Conservation (phyloP, 2,329 filamentous ascomycete species). For the Trichophyton schoenleinii region DNA sequence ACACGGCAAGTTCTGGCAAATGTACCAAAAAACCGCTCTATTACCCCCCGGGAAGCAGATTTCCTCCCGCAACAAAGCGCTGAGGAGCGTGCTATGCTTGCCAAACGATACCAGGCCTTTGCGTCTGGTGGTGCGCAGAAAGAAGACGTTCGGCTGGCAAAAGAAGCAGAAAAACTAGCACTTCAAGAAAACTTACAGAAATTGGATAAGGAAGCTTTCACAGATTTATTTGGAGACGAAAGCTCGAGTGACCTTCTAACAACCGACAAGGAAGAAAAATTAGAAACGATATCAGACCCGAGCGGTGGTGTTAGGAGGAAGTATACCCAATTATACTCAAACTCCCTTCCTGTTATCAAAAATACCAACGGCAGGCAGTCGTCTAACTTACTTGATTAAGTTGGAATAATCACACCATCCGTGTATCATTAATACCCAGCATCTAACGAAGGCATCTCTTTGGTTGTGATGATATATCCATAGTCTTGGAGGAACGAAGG, state of each 20-base stretch:
- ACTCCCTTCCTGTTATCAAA: neutral
- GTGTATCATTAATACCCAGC: neutral
- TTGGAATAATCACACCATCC: neutral
- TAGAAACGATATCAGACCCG: neutral
- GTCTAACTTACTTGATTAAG: slow-evolving; percentile 9
- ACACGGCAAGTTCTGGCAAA: neutral
- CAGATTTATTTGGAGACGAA: slow-evolving; percentile 13
- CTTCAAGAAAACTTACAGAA: slow-evolving; percentile 11
- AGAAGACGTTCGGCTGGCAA: slow-evolving; percentile 17
- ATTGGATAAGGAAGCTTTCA: slow-evolving; percentile 13
- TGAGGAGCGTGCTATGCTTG: slow-evolving; percentile 10
- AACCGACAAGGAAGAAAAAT: neutral
- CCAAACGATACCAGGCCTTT: slow-evolving; percentile 19
- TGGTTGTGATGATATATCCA: neutral
- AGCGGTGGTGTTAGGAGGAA: slow-evolving; percentile 4
- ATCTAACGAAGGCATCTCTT: neutral
- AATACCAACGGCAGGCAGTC: neutral
- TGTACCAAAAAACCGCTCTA: neutral
- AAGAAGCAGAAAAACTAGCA: slow-evolving; percentile 9
- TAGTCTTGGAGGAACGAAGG: neutral
- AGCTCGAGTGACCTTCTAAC: neutral
- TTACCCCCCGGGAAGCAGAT: neutral
- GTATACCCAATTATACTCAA: slow-evolving; percentile 9
- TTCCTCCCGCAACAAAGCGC: neutral
- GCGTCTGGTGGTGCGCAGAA: slow-evolving; percentile 22